Base-by-base conservation (phyloP, 2,329 filamentous ascomycete species). In the Colletotrichum sp. region DNA sequence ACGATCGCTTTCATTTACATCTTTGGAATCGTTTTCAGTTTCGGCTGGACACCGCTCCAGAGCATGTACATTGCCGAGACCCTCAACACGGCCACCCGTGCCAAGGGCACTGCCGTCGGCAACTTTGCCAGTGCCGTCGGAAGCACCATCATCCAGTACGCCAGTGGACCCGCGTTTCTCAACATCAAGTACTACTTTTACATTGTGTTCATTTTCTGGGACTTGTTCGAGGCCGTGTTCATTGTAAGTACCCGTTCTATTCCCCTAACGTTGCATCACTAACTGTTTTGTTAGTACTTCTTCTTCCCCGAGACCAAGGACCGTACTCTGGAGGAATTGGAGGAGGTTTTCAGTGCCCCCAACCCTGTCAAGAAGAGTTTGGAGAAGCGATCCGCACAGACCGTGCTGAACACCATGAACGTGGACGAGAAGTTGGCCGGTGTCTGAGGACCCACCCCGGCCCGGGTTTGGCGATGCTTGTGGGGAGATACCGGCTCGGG, bases 1-100 rank as follows among this genome's bases (percentile, higher is more conserved):
- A 87, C 87, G 9, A 86, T 90, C 5, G 88, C 88, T 9, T 88
- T 90, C 76, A 88, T 91, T 60, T 90, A 89, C 78, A 83, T 90
- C 9, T 90, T 90, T 57, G 88, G 88, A 5, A 86, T 89, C 34
- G 86, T 88, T 2, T 90, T 89, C 79, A 88, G 87, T 0, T 87
- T 90, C 28, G 88, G 88, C 2, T 89, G 87, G 86, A 90, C 88
- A 0, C 88, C 89, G 0, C 82, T 90, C 8, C 87, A 89, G 72
- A 85, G 83, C 71, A 87, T 88, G 80, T 89, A 89, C 78, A 88
- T 89, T 21, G 87, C 86, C 6, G 88, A 89, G 76, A 86, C 85
- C 1, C 81, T 89, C 6, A 84, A 85, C 0, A 89, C 87, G 1
- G 80, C 84, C 6, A 89, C 86, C 1, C 84, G 88, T 6, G 86